Conservation (phyloP, 345 rosid species). For the Eucalyptus brandiana region DNA sequence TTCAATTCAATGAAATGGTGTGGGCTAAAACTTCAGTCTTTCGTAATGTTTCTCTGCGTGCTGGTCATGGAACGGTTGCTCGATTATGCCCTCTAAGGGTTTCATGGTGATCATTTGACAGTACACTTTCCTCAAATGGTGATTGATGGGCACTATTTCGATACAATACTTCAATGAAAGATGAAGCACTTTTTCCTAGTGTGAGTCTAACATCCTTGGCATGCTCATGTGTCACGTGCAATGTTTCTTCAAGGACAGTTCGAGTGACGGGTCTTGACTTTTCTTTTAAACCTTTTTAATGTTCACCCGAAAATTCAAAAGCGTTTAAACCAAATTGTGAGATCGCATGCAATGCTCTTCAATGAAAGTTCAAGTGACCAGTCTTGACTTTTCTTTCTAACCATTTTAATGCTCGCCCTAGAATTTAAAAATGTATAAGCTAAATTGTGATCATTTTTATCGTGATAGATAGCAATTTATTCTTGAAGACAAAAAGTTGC, state of each 20-base stretch:
- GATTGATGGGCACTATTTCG: not conserved
- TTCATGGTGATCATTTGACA: not conserved
- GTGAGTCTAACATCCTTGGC: not conserved
- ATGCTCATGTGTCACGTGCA: not conserved
- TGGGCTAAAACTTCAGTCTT: not conserved
- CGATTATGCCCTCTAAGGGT: not conserved
- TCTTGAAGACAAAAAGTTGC: fast-evolving
- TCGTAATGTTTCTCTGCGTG: not conserved
- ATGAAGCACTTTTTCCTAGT: not conserved
- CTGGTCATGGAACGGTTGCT: not conserved
- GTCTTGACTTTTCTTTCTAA: not conserved
- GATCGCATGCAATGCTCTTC: not conserved
- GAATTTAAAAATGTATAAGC: fast-evolving
- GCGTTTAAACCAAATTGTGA: not conserved
- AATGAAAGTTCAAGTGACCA: not conserved
- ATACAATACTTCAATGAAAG: not conserved
- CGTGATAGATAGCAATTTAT: not conserved
- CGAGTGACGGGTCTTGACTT: not conserved
- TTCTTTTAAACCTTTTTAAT: not conserved
- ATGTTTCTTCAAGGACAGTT: not conserved
- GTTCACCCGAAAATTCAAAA: not conserved
- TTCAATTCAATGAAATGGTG: not conserved
- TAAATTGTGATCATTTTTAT: not conserved
- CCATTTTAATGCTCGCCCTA: not conserved
- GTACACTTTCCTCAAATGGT: not conserved